Base-by-base conservation (phyloP, 257 asterid genomes). In the Solanum dulcamara region DNA sequence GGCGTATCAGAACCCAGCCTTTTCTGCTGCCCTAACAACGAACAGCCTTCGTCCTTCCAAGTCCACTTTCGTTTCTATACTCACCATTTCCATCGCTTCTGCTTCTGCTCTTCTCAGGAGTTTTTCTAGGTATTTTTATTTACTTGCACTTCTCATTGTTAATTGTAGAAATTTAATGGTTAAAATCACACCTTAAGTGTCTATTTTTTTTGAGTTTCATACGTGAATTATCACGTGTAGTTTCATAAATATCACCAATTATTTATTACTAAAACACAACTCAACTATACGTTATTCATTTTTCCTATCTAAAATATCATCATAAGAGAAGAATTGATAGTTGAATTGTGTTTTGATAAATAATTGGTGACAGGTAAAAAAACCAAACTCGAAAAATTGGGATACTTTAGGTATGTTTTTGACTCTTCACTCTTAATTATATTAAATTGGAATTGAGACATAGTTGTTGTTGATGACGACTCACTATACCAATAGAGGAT, bases 1-100 rank as follows among this genome's bases (percentile, higher is more conserved):
- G 48, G 99, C 91, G 89, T 96, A 96, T 85, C 95, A 91, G 90
- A 92, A 96, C 85, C 92, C 97, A 15, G 93, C 96, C 33, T 90
- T 96, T 84, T 94, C 98, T 80, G 96, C 98, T 75, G 98, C 97
- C 62, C 92, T 94, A 81, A 93, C 97, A 68, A 89, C 97, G 87
- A 91, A 83, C 90, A 93, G 98, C 85, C 92, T 91, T 85, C 99
- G 96, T 68, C 97, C 96, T 55, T 83, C 91, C 81, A 89, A 88
- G 79, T 86, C 91, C 80, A 89, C 93, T 48, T 85, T 94, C 90
- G 51, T 92, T 48, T 91, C 88, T 89, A 89, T 93, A 71, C 75
- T 94, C 33, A 89, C 93, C 13, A 67, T 92, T 86, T 88, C 86
- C 59, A 87, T 92, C 12, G 94, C 91, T 53, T 90, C 99, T 57